Evolutionary conservation across 768 basidiomycete species (phyloP).

Genomic region (Boletus speciosus): DNA sequence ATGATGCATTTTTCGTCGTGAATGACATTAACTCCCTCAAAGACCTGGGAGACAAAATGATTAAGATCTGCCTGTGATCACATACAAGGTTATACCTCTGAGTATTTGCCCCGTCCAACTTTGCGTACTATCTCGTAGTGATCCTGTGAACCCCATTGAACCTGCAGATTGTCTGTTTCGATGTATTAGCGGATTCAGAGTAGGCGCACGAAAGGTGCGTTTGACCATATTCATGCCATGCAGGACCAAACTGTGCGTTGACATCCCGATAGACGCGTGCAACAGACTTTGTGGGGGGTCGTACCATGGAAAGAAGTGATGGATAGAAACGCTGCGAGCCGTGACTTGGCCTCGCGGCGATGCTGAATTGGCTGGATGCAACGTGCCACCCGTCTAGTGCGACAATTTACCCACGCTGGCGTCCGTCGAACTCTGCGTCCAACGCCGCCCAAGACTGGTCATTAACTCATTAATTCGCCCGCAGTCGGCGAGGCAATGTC

Average conservation of each 20-base stretch:
- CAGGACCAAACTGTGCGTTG: constrained; percentile 79
- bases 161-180: constrained; percentile 81
- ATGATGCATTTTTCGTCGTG: constrained; percentile 95
- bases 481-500: constrained; percentile 9
- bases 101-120: constrained; percentile 93
- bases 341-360: constrained; percentile 9
- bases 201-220: constrained; percentile 3
- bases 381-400: constrained; percentile 11
- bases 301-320: constrained; percentile 51
- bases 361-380: constrained; percentile 8
- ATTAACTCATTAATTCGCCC: neutral
- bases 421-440: neutral
- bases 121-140: constrained; percentile 98
- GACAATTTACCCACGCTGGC: constrained; percentile 29
- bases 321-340: constrained; percentile 11
- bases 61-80: constrained; percentile 13
- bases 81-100: constrained; percentile 57
- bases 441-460: neutral
- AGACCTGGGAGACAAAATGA: constrained; percentile 52
- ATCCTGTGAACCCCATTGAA: constrained; percentile 97
- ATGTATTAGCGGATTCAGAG: constrained; percentile 12
- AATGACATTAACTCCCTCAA: constrained; percentile 89
- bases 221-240: constrained; percentile 96
- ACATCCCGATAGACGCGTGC: constrained; percentile 87
- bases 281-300: constrained; percentile 72